Base-by-base conservation (phyloP, 1,284 basidiomycete genomes). In the Ceratobasidium sp. region DNA sequence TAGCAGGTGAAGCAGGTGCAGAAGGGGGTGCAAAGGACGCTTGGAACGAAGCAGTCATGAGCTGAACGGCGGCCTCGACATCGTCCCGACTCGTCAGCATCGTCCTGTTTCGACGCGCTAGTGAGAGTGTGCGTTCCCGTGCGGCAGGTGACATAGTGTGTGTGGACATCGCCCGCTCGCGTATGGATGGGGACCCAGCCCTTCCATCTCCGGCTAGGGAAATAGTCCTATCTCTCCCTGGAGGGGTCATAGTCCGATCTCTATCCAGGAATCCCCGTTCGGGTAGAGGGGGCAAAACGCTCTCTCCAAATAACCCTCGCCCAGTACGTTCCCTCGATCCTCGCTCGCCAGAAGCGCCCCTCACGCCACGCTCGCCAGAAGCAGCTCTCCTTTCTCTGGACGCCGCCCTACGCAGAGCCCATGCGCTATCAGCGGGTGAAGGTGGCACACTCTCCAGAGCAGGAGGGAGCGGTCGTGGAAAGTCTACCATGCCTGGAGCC, bases 341-440 rank as follows among this genome's bases (percentile, higher is more conserved):
- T 13, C 43, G 30, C 8, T 63, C 61, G 21, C 57, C 26, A 23
- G 57, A 59, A 9, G 28, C 16, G 1, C 52, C 52, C 14, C 52
- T 26, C 23, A 26, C 14, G 2, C 28, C 32, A 35, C 59, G 59
- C n/a, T 62, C 59, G 9, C 59, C 14, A 1, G 49, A 70, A 14
- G 16, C 26, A 26, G 35, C 35, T 38, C 44, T 50, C 57, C 69
- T 6, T 6, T 61, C 69, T 41, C 69, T n/a, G 1, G 30, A 21
- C 30, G 35, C 35, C 35, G 35, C 35, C 11, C 35, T 38, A 38
- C 61, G 61, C 6, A 21, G 50, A 0, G 46, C 30, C 44, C 46
- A 71, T 16, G 69, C 55, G 47, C 69, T 61, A n/a, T 71, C 69
- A 5, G 69, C 69, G 7, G 69, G 69, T n/a, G 69, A 71, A 7